Base-by-base conservation (phyloP, 2,329 filamentous ascomycete genomes). In the Shiraia bambusicola region DNA sequence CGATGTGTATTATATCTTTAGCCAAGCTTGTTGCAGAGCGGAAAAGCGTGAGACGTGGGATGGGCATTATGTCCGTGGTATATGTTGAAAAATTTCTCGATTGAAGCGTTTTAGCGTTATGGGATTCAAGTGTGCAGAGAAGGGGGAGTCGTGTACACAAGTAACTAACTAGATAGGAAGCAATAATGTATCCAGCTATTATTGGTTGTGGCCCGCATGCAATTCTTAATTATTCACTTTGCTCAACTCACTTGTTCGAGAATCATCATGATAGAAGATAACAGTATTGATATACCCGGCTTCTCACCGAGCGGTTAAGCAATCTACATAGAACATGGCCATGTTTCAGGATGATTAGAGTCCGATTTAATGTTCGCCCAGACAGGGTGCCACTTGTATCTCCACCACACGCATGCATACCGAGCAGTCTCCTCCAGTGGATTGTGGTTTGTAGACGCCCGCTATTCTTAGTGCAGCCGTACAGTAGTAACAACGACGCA, bases 351-450 rank as follows among this genome's bases (percentile, higher is more conserved):
- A 52, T 54, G n/a, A n/a, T n/a, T n/a, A 54, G 52, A 37, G 29
- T 26, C 32, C 24, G 25, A 15, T 26, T 29, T 27, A 19, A 15
- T 13, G 33, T 44, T 29, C 19, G 34, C 40, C 40, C 45, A 49
- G 19, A 22, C 19, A 22, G 19, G 19, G 19, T 8, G 4, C 19
- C 19, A 22, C 19, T 22, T 22, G 19, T 40, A 49, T 34, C 39
- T 49, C 42, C 40, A 15, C 15, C 3, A 16, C 14, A 43, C 15
- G 44, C 37, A 47, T 50, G 47, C 51, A 22, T 30, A 24, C 48
- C 43, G 40, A 33, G 49, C 51, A 49, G 49, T 45, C 50, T 11
- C 28, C 42, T 25, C 57, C 57, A 60, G 58, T 60, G 40, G 49
- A 50, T 36, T 36, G 13, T 17, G 19, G 26, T 24, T 47, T 40